Conservation (phyloP, 768 basidiomycete species). For the Termitomyces heimii region DNA sequence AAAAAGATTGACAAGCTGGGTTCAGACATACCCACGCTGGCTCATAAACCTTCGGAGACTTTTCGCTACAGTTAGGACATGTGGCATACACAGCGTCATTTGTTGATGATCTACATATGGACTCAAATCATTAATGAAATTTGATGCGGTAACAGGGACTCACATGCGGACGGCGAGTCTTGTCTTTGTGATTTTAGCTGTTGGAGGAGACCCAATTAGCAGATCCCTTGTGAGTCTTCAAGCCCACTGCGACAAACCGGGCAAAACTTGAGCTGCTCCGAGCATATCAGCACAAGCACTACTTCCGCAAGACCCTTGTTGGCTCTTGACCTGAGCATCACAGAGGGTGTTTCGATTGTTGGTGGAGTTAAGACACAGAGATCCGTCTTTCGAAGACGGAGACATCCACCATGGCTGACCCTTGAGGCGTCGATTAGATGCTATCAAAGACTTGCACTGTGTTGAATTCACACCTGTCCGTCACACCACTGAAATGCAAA, state of each 20-base stretch:
- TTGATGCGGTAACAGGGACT: background rate
- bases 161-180: background rate
- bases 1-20: conserved; percentile 53
- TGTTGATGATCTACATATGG: conserved; percentile 12
- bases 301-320: background rate
- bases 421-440: conserved; percentile 15
- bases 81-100: conserved; percentile 13
- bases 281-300: background rate
- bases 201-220: background rate
- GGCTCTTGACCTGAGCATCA: background rate
- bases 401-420: conserved; percentile 42
- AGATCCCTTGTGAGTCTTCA: background rate
- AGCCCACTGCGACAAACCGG: background rate
- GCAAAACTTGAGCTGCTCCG: background rate
- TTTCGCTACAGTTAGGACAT: conserved; percentile 38
- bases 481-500: conserved; percentile 85
- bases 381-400: background rate
- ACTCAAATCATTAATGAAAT: background rate
- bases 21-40: conserved; percentile 61
- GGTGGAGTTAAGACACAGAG: background rate
- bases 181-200: background rate
- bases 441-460: background rate
- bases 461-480: conserved; percentile 40
- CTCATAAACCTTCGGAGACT: conserved; percentile 49
- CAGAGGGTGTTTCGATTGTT: background rate